These are phyloP conservation scores for Suhomyces kilbournensis DNA, from an alignment of 805 yeast species.

Conservation along the genomic window DNA sequence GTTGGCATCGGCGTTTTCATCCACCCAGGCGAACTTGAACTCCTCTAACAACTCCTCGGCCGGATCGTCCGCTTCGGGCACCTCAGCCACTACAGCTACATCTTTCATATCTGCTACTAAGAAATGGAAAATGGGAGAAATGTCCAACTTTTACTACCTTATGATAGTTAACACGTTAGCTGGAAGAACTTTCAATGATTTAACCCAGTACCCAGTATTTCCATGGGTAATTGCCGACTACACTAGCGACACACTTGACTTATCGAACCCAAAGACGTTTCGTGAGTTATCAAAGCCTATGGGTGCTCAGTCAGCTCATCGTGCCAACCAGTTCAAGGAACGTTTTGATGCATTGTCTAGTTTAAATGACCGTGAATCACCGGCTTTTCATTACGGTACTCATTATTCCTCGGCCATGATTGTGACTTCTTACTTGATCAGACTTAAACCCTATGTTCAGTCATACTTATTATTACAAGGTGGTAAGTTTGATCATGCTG, in stretches of 20 bases:
- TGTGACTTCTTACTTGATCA: slow-evolving; percentile 73
- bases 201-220: slow-evolving; percentile 87
- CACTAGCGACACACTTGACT: slow-evolving; percentile 64
- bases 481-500: slow-evolving; percentile 87
- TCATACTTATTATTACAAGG: slow-evolving; percentile 79
- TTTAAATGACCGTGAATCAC: slow-evolving; percentile 54
- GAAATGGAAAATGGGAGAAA: slow-evolving; percentile 73
- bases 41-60: slow-evolving; percentile 4
- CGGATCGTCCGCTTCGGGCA: slow-evolving; percentile 13
- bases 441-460: slow-evolving; percentile 78
- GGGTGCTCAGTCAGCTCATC: slow-evolving; percentile 74
- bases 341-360: slow-evolving; percentile 69
- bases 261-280: slow-evolving; percentile 56
- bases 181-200: slow-evolving; percentile 83
- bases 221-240: slow-evolving; percentile 92
- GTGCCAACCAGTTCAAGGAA: slow-evolving; percentile 65
- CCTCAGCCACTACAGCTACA: slow-evolving; percentile 19
- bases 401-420: slow-evolving; percentile 95
- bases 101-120: slow-evolving; percentile 49
- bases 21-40: neutral
- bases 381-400: slow-evolving; percentile 89
- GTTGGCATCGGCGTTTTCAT: slow-evolving; percentile 15
- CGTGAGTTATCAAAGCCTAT: slow-evolving; percentile 83
- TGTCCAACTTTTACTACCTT: slow-evolving; percentile 80
- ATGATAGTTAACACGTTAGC: slow-evolving; percentile 80